Evolutionary conservation across 805 yeast species (phyloP).

Genomic region (Suhomyces kilbournensis): DNA sequence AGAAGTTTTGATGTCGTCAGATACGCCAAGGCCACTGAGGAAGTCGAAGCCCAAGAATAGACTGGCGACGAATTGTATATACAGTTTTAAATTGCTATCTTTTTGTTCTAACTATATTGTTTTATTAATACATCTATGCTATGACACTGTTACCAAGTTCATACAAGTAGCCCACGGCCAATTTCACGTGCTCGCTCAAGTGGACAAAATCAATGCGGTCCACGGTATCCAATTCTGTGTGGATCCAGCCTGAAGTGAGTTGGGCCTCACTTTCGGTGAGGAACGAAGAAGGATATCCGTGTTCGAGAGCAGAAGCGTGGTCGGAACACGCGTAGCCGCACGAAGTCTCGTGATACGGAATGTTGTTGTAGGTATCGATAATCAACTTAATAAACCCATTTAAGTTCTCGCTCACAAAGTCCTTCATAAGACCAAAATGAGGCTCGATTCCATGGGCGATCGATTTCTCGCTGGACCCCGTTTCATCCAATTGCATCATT

Average conservation of each 20-base stretch:
- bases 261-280: slow-evolving; percentile 74
- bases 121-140: slow-evolving; percentile 4
- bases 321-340: slow-evolving; percentile 96
- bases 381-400: slow-evolving; percentile 61
- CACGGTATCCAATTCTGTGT: slow-evolving; percentile 73
- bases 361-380: slow-evolving; percentile 58
- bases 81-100: neutral
- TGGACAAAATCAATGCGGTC: slow-evolving; percentile 78
- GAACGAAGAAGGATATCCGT: slow-evolving; percentile 82
- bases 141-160: slow-evolving; percentile 47
- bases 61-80: neutral
- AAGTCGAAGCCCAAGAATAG: slow-evolving; percentile 14
- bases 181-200: slow-evolving; percentile 74
- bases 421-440: slow-evolving; percentile 75
- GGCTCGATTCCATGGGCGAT: slow-evolving; percentile 51
- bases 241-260: slow-evolving; percentile 66
- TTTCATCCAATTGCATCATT: slow-evolving; percentile 94
- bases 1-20: slow-evolving; percentile 36
- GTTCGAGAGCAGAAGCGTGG: slow-evolving; percentile 79
- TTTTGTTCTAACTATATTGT: neutral
- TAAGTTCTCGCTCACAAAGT: slow-evolving; percentile 56
- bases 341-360: slow-evolving; percentile 67
- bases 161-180: slow-evolving; percentile 67
- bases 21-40: slow-evolving; percentile 35
- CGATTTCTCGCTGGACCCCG: slow-evolving; percentile 65